Evolutionary conservation across 2,329 filamentous ascomycete species (phyloP).

Genomic region (Tolypocladium pustulatum): DNA sequence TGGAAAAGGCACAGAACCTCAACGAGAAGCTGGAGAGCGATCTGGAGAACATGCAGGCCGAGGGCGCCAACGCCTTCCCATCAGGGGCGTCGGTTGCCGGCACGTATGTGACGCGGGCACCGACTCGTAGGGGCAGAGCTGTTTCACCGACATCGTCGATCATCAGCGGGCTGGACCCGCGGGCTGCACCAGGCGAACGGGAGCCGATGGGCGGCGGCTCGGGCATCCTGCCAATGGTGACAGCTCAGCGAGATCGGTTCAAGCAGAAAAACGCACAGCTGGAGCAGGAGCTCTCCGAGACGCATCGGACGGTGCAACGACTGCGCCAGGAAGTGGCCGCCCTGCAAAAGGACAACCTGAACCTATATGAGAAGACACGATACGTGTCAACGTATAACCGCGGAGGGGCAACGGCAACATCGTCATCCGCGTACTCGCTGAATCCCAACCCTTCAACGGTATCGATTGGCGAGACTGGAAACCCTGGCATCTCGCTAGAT

Average conservation of each 20-base stretch:
- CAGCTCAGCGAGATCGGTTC: constrained; percentile 94
- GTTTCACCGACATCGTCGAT: constrained; percentile 94
- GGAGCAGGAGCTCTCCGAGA: constrained; percentile 79
- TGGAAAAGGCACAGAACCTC: constrained; percentile 74
- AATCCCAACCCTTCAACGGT: constrained; percentile 70
- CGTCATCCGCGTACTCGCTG: constrained; percentile 53
- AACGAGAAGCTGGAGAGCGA: constrained; percentile 89
- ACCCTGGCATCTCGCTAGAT: constrained; percentile 60
- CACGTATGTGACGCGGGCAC: constrained; percentile 62
- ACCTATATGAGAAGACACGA: constrained; percentile 92
- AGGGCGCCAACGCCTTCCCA: constrained; percentile 73
- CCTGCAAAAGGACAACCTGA: constrained; percentile 91
- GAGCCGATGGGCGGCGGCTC: constrained; percentile 66
- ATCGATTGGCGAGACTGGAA: constrained; percentile 42
- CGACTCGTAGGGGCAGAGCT: constrained; percentile 53
- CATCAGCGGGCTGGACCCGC: constrained; percentile 88
- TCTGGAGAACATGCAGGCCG: constrained; percentile 75
- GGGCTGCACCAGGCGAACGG: constrained; percentile 32
- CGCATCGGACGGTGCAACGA: constrained; percentile 71
- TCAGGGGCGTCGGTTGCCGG: constrained; percentile 88
- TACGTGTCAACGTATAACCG: constrained; percentile 93
- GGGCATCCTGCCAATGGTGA: constrained; percentile 94
- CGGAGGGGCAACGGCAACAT: constrained; percentile 47
- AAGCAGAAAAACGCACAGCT: constrained; percentile 91
- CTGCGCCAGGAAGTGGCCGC: constrained; percentile 84